Percentiles rank a stretch among this genome's conserved stretches.
Conservation (phyloP, 192 early-diverging fungal genomes). For the Backusella morwellensis region DNA sequence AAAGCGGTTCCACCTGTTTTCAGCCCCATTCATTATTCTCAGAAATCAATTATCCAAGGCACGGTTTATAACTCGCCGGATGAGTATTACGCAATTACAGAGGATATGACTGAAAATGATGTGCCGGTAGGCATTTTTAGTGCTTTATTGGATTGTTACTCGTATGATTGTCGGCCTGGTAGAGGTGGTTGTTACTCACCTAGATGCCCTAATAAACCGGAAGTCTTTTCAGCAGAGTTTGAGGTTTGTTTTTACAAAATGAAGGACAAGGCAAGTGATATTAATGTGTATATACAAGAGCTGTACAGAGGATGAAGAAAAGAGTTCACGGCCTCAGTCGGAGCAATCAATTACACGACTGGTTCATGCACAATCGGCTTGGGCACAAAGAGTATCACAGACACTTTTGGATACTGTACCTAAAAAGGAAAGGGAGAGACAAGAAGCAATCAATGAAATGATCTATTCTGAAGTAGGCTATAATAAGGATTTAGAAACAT, state of each 20-base stretch:
- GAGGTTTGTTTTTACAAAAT: neutral
- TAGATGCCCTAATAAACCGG: slow-evolving; percentile 21
- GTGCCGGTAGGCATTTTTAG: slow-evolving; percentile 85
- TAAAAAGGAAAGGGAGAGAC: slow-evolving; percentile 77
- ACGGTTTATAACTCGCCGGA: slow-evolving; percentile 28
- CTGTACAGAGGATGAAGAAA: neutral
- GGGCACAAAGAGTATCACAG: slow-evolving; percentile 75
- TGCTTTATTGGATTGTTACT: slow-evolving; percentile 82
- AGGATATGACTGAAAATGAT: slow-evolving; percentile 37
- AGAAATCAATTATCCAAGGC: slow-evolving; percentile 24
- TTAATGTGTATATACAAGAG: neutral
- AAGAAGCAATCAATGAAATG: slow-evolving; percentile 95
- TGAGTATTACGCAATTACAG: slow-evolving; percentile 28
- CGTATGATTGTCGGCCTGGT: slow-evolving; percentile 6
- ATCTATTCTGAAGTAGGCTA: slow-evolving; percentile 92
- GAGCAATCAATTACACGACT: neutral
- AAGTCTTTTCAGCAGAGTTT: neutral
- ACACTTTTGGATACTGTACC: slow-evolving; percentile 67
- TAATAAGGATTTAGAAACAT: slow-evolving; percentile 79
- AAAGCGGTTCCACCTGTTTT: slow-evolving; percentile 16
- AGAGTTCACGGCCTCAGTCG: neutral
- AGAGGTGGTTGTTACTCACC: slow-evolving; percentile 29
- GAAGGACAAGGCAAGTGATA: neutral
- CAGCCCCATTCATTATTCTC: slow-evolving; percentile 24
- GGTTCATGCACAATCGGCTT: slow-evolving; percentile 36